Evolutionary conservation across 768 basidiomycete species (phyloP), one percentile per base, ranked within the genome.

Genomic region (Boletus bicolor): DNA sequence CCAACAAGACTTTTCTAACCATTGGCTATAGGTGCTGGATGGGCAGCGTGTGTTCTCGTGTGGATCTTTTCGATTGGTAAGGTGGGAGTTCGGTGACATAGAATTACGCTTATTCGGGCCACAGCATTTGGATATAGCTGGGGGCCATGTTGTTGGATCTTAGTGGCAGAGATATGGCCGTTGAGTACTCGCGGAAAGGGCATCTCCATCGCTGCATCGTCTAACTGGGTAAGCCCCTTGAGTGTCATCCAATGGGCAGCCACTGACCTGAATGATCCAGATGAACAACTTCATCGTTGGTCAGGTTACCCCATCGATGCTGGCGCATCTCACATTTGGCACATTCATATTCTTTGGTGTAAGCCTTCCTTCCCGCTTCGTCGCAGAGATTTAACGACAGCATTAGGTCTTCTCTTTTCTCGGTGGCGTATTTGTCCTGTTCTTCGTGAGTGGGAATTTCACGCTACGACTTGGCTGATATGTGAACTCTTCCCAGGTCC

Each of bases 261-360:
- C 24, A 47, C 32, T 57, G 32, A 59, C 55, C 44, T 15, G 28
- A 41, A 28, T 34, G 46, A 43, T 54, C 9, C 63, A 84, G 84
- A 87, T 88, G 86, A 87, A 88, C 68, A 88, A 87, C 66, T 88
- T 87, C 68, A 88, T 88, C 61, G 51, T 55, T 26, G 43, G 45
- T 8, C 44, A 78, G 71, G 80, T 89, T 11, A 91, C 88, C 6
- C 89, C 89, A 3, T 78, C 83, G 1, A 89, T 89, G 87, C 70
- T 86, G 55, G 61, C 71, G n/a, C 75, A 85, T 49, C 75, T 89
- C 36, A 73, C 79, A 21, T 89, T 81, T 65, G 86, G 85, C 11
- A 89, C 88, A 1, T 90, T 90, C 64, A 76, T 91, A 42, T 86
- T 89, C 75, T 90, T 89, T 67, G 87, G 87, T 43, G 82, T 84